phyloP scores from a whole-genome alignment of 2,329 filamentous ascomycete genomes.

The Conoideocrella luteorostrata region DNA sequence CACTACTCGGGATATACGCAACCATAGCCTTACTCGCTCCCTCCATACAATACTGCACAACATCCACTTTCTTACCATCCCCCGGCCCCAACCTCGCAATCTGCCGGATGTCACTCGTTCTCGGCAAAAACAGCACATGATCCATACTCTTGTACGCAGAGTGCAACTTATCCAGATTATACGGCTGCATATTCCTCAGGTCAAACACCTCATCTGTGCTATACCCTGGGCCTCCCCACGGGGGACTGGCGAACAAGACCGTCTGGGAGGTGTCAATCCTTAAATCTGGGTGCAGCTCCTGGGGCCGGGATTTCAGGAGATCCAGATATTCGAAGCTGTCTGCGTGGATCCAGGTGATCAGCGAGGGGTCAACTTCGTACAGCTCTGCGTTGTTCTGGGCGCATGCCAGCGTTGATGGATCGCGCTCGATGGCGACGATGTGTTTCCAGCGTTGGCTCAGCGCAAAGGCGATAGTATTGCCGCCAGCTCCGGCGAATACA shows the following conservation, averaged over 20 bases:
- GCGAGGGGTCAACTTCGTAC: constrained; percentile 65
- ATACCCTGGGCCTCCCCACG: constrained; percentile 55
- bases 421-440: constrained; percentile 84
- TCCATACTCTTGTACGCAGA: constrained; percentile 52
- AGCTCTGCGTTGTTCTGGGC: constrained; percentile 86
- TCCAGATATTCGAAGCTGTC: constrained; percentile 75
- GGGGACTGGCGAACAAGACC: constrained; percentile 51
- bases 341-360: constrained; percentile 79
- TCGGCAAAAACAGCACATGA: constrained; percentile 73
- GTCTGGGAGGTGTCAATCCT: constrained; percentile 35
- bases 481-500: constrained; percentile 84
- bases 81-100: constrained; percentile 52
- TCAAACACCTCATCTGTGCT: constrained; percentile 66
- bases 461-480: constrained; percentile 93
- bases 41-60: constrained; percentile 86
- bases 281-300: constrained; percentile 31
- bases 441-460: constrained; percentile 70
- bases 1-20: constrained; percentile 53
- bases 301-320: constrained; percentile 29
- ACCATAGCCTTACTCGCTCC: constrained; percentile 79
- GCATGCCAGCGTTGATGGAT: constrained; percentile 73
- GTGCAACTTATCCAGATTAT: constrained; percentile 60
- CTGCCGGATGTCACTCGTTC: constrained; percentile 77
- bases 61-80: constrained; percentile 53
- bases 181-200: constrained; percentile 80